phyloP scores from a whole-genome alignment of 208 protist genomes.

The Leishmania aethiopica region DNA sequence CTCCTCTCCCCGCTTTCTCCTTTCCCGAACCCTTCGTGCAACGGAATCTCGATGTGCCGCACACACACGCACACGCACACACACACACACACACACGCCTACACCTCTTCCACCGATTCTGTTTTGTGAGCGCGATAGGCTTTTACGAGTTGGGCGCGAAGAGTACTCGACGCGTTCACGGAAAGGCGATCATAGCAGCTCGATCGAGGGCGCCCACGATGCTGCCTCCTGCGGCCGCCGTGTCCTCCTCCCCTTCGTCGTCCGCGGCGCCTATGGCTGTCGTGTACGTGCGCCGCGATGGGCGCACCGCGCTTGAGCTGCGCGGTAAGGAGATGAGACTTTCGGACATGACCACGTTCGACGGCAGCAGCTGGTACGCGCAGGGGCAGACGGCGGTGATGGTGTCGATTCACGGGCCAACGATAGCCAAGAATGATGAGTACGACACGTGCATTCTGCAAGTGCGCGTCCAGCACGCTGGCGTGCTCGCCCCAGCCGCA shows the following conservation, averaged over 20 bases:
- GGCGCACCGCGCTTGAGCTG: slow-evolving; percentile 66
- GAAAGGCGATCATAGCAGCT: too few relatives aligned
- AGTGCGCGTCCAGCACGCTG: slow-evolving; percentile 32
- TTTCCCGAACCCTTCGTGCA: not conserved
- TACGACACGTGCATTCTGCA: slow-evolving; percentile 47
- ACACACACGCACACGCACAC: slow-evolving; percentile 9
- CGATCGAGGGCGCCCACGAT: not conserved
- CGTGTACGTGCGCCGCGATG: slow-evolving; percentile 51
- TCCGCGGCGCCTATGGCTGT: not conserved
- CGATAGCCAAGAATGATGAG: slow-evolving; percentile 40
- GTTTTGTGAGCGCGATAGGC: not conserved
- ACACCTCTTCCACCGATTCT: not conserved
- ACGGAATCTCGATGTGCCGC: not conserved
- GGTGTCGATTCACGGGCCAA: slow-evolving; percentile 75
- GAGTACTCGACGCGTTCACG: not conserved
- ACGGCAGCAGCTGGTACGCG: slow-evolving; percentile 78
- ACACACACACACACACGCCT: not conserved
- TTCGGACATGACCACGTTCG: slow-evolving; percentile 65
- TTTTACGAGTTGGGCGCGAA: not conserved
- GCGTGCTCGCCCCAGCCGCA: slow-evolving; percentile 34
- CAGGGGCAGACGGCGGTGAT: slow-evolving; percentile 74
- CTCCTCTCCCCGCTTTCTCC: not conserved
- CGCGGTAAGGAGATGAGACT: slow-evolving; percentile 65
- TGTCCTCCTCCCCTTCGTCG: not conserved
- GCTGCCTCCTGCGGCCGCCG: not conserved